Evolutionary conservation across 2,329 filamentous ascomycete genomes (phyloP), one percentile per base, ranked within the genome.

Genomic region (Trichoderma breve): DNA sequence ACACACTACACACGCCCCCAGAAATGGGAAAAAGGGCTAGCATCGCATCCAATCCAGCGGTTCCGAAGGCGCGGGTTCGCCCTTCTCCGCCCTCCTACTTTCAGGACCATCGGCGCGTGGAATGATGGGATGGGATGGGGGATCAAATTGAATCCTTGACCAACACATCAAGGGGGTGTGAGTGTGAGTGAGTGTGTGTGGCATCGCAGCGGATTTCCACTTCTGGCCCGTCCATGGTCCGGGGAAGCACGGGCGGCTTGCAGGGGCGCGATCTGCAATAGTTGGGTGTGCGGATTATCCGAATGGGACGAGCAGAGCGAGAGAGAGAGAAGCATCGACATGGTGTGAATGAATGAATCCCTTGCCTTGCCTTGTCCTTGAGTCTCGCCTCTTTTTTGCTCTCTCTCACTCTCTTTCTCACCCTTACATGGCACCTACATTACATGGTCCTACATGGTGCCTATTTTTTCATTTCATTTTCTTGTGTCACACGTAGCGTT

Each of bases 181-280:
- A 32, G 43, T 36, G 32, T 36, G 34, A 36, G 34, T 36, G 34
- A 7, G 18, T 18, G 36, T 39, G 34, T 62, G 67, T 62, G 30
- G 43, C 67, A 47, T 55, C 60, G 67, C 47, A 47, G 67, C 68
- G 68, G 68, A 71, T 71, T 71, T 64, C 68, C 61, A 64, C 58
- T 57, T 71, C 60, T 71, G 60, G 60, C 28, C 60, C 26, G 47
- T 57, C 60, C 68, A 71, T 39, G 58, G 68, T 64, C 68, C 60
- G 68, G 68, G 68, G 68, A 71, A 71, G 68, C 18, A 70, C 68
- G 60, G 32, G 30, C 36, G 21, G 47, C n/a, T 47, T 15, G 60
- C 68, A 71, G 32, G 68, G 68, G 32, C 14, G 6, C 26, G 32
- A 71, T 64, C 68, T 64, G 60, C 60, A 24, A 24, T 43, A 30